Conservation (phyloP, 441 rosid genomes). For the Populus tomentosa region DNA sequence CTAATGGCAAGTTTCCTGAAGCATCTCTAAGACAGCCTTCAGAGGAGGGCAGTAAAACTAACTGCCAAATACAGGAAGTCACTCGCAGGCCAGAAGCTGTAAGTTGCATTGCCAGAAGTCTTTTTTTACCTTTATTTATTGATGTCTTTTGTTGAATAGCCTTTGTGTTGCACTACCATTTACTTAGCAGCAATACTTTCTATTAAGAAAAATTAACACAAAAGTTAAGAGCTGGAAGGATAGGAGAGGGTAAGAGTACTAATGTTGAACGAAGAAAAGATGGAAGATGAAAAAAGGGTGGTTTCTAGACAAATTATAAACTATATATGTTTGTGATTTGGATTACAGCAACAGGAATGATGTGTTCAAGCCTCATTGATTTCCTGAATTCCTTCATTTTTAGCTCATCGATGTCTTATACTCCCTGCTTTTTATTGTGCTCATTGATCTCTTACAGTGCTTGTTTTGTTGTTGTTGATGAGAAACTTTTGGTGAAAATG, state of each 20-base stretch:
- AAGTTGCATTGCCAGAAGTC: conserved; percentile 34
- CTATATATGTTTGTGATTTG: neutral
- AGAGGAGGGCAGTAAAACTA: conserved; percentile 23
- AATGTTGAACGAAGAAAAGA: neutral
- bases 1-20: conserved; percentile 27
- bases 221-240: neutral
- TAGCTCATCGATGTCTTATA: neutral
- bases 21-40: conserved; percentile 20
- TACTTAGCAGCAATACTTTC: neutral
- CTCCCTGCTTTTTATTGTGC: neutral
- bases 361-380: neutral
- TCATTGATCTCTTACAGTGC: neutral
- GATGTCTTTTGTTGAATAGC: neutral
- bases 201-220: neutral
- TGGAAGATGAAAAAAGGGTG: neutral
- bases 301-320: neutral
- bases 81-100: conserved; percentile 46
- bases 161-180: neutral
- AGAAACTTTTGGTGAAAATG: conserved; percentile 5
- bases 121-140: neutral
- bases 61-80: conserved; percentile 33
- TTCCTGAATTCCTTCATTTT: neutral
- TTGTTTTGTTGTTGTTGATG: conserved; percentile 4
- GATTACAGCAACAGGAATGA: neutral
- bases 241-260: neutral